Evolutionary conservation across 2,329 filamentous ascomycete species (phyloP), one percentile per base, ranked within the genome.

Genomic region (Colletotrichum karsti): DNA sequence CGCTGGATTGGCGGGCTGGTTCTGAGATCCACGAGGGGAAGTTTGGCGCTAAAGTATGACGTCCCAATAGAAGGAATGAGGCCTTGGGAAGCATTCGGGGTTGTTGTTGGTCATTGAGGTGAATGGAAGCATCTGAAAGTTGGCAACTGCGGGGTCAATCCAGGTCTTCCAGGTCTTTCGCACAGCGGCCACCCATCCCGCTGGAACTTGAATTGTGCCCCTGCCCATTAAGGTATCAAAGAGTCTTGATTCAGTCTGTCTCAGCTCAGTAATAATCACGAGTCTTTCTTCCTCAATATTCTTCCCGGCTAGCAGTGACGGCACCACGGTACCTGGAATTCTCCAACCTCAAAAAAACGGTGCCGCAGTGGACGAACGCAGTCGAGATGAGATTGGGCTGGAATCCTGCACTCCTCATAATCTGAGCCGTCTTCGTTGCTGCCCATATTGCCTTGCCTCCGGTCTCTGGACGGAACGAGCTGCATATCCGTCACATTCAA

Each of bases 401-500:
- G 50, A 69, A 70, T 69, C 46, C 53, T 64, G 24, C 53, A 15
- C 12, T 41, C 46, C 20, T 58, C n/a, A 30, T 48, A 18, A n/a
- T 46, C 42, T 37, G 8, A 37, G 53, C 66, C 65, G 64, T 61
- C 60, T 41, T 63, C 63, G 42, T 67, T 65, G 64, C 63, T 44
- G 41, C 33, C 41, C 35, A 35, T 57, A 35, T 33, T 67, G 15
- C 30, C 44, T 35, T 37, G 46, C 53, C 54, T 35, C 46, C 39
- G 61, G 33, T 30, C 22, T 56, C 37, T 51, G 56, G 41, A 62
- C 42, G 41, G 53, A 67, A 69, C 63, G 39, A 33, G 63, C 55
- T 56, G 62, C 63, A 66, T 69, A 55, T 48, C 41, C 55, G 56
- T 37, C 41, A 67, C 8, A 78, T 70, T 37, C 76, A 74, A 2